Base-by-base conservation (phyloP, 1,284 basidiomycete species). In the Ceratobasidium sp. region DNA sequence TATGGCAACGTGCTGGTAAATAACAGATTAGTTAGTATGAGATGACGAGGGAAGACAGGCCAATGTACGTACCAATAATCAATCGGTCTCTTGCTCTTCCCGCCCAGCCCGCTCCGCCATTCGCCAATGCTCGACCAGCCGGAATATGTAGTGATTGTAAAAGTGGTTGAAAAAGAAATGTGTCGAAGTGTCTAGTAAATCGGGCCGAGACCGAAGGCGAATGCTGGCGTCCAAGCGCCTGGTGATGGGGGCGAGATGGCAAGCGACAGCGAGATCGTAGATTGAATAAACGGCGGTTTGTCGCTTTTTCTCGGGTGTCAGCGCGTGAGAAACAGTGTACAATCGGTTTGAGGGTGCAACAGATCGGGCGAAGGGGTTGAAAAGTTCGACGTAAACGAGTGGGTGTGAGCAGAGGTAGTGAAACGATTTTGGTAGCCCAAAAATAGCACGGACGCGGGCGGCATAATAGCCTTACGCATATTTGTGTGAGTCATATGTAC, bases 51-150 rank as follows among this genome's bases (percentile, higher is more conserved):
- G n/a, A n/a, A n/a, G n/a, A n/a, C n/a, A 76, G 38, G 71, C 75
- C 70, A 76, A 61, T 44, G 71, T 74, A n/a, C n/a, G n/a, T 44
- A 76, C 75, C 61, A 73, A 71, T 23, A 76, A 52, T 7, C 58
- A 73, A 35, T 61, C 64, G 72, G 49, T 69, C 71, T 59, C 21
- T 74, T 73, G 26, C 71, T 50, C 23, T 63, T 73, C n/a, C 75
- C 47, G 8, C 30, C 8, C 4, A 35, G 30, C 4, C 32, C 32
- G n/a, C 30, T 57, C 30, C 16, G 57, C 21, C 28, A 41, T 41
- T 32, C 66, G 32, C 66, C 66, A 69, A 47, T 69, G 41, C 11
- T 43, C 21, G 4, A 58, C 7, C 9, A 57, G 41, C 41, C 8
- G 21, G 41, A 32, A 69, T 9, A 46, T 5, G 32, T 69, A 35